Percentiles rank a stretch among this genome's conserved stretches.
These are phyloP conservation scores for Coemansia sp. DNA, from an alignment of 192 early-diverging fungal species.

Conservation along the genomic window DNA sequence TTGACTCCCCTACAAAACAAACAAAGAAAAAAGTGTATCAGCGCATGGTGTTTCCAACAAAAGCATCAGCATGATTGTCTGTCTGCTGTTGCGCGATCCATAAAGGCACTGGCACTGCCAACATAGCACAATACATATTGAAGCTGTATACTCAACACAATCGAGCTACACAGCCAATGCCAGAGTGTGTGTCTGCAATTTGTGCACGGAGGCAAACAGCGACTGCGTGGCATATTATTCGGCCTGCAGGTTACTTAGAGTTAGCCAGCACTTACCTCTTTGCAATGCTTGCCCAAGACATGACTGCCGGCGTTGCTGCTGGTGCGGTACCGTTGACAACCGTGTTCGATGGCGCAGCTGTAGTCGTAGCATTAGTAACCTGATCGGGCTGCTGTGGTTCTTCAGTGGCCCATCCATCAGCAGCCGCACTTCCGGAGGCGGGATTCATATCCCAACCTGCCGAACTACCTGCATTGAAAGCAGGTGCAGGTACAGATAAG, in stretches of 20 bases:
- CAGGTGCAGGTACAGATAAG: conserved; percentile 2
- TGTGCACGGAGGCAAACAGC: neutral
- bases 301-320: conserved; percentile 44
- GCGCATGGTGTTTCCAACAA: conserved; percentile 2
- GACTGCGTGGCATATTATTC: neutral
- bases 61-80: neutral
- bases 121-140: conserved; percentile 15
- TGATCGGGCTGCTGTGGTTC: conserved; percentile 15
- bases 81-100: neutral
- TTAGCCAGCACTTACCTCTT: conserved; percentile 40
- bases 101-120: neutral
- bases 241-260: conserved; percentile 6
- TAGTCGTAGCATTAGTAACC: conserved; percentile 1
- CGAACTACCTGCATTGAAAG: conserved; percentile 6
- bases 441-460: conserved; percentile 44
- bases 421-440: conserved; percentile 10
- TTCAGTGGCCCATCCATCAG: conserved; percentile 16
- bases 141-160: conserved; percentile 10
- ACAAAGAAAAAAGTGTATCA: neutral
- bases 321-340: conserved; percentile 23
- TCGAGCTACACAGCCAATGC: neutral
- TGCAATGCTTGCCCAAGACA: conserved; percentile 57
- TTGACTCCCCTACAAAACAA: conserved; percentile 40
- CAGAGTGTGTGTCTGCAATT: neutral
- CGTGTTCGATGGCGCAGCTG: conserved; percentile 10